These are phyloP conservation scores for Rosa multiflora DNA, from an alignment of 306 rosid genomes.

Conservation along the genomic window DNA sequence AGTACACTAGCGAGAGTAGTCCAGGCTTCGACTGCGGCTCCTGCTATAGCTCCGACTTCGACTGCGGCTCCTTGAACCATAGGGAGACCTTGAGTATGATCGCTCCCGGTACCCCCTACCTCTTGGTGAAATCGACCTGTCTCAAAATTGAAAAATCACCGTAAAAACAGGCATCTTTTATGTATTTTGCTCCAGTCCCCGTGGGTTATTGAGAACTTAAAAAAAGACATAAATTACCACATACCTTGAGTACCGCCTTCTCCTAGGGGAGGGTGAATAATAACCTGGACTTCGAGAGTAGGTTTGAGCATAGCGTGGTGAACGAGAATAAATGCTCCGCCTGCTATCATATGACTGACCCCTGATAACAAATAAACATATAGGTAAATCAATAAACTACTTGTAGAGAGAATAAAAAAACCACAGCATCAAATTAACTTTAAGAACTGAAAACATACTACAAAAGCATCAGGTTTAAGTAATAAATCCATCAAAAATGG, in stretches of 20 bases:
- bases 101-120: slow-evolving; percentile 38
- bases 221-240: not conserved
- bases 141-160: not conserved
- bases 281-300: slow-evolving; percentile 51
- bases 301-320: slow-evolving; percentile 42
- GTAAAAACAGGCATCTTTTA: not conserved
- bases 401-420: not conserved
- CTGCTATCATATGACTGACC: slow-evolving; percentile 44
- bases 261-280: slow-evolving; percentile 49
- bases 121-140: slow-evolving; percentile 72
- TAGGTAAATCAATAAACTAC: not conserved
- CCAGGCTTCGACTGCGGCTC: slow-evolving; percentile 50
- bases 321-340: slow-evolving; percentile 33
- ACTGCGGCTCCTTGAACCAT: slow-evolving; percentile 47
- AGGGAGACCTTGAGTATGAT: slow-evolving; percentile 64
- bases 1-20: slow-evolving; percentile 44
- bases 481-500: not conserved
- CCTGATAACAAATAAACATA: slow-evolving; percentile 19
- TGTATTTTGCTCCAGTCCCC: not conserved
- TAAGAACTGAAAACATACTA: not conserved
- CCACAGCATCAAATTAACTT: not conserved
- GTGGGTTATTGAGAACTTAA: not conserved
- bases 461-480: not conserved
- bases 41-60: slow-evolving; percentile 42
- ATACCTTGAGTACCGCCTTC: slow-evolving; percentile 52